phyloP scores from a whole-genome alignment of 2,329 filamentous ascomycete genomes.

The Cyclaneusma minus region DNA sequence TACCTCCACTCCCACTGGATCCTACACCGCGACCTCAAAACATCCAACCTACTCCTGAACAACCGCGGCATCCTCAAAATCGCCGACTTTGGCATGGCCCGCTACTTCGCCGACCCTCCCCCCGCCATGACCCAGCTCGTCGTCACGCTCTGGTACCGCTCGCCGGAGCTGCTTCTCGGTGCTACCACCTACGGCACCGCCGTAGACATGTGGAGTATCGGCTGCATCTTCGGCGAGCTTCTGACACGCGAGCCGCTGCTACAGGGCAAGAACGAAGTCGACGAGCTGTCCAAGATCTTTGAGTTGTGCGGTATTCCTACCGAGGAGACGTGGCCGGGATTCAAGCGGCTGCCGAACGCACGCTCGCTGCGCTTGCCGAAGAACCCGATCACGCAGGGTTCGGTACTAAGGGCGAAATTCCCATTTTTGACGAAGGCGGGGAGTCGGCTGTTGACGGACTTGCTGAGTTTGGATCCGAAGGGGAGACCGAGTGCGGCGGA shows the following conservation, averaged over 20 bases:
- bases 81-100: slow-evolving; percentile 95
- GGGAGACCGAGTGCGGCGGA: slow-evolving; percentile 54
- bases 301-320: slow-evolving; percentile 76
- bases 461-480: slow-evolving; percentile 63
- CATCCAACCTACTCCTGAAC: slow-evolving; percentile 84
- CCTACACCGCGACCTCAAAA: slow-evolving; percentile 85
- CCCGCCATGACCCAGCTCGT: slow-evolving; percentile 78
- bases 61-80: slow-evolving; percentile 92
- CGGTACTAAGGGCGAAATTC: slow-evolving; percentile 61
- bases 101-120: slow-evolving; percentile 68
- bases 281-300: slow-evolving; percentile 79
- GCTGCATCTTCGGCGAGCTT: slow-evolving; percentile 90
- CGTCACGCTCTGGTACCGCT: slow-evolving; percentile 92
- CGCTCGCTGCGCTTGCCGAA: slow-evolving; percentile 57
- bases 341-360: slow-evolving; percentile 77
- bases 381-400: slow-evolving; percentile 22
- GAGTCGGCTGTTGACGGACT: slow-evolving; percentile 46
- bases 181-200: slow-evolving; percentile 56
- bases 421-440: slow-evolving; percentile 68
- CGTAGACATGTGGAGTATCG: slow-evolving; percentile 91
- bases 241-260: slow-evolving; percentile 70
- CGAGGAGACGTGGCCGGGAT: slow-evolving; percentile 70
- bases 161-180: slow-evolving; percentile 80
- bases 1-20: slow-evolving; percentile 88
- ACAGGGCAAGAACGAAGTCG: slow-evolving; percentile 83